Conservation (phyloP, 2,329 filamentous ascomycete species). For the Colletotrichum eleusines region DNA sequence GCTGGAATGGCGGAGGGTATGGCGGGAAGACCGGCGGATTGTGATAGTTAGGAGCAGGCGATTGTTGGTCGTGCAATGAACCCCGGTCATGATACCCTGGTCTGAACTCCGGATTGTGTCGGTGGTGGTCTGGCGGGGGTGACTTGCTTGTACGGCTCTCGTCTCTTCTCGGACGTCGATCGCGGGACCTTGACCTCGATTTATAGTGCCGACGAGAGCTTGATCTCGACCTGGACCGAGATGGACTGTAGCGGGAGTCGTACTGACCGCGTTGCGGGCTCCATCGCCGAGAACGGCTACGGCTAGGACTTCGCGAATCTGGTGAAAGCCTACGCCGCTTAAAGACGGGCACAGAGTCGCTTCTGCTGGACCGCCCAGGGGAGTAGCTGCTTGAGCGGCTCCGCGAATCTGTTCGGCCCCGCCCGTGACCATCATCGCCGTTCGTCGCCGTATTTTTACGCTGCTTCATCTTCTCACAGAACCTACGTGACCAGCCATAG, state of each 20-base stretch:
- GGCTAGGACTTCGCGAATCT: slow-evolving; percentile 49
- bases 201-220: slow-evolving; percentile 29
- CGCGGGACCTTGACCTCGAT: slow-evolving; percentile 42
- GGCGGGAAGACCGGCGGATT: slow-evolving; percentile 25
- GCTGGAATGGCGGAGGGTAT: slow-evolving; percentile 43
- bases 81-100: slow-evolving; percentile 1
- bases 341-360: slow-evolving; percentile 52
- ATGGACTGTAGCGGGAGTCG: slow-evolving; percentile 45
- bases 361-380: slow-evolving; percentile 47
- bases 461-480: slow-evolving; percentile 84
- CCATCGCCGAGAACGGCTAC: slow-evolving; percentile 45
- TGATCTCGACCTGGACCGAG: slow-evolving; percentile 45
- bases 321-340: slow-evolving; percentile 56
- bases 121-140: slow-evolving; percentile 14
- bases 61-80: slow-evolving; percentile 40
- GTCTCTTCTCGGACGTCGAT: slow-evolving; percentile 39
- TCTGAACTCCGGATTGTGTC: slow-evolving; percentile 29
- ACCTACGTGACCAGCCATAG: slow-evolving; percentile 86
- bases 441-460: slow-evolving; percentile 54
- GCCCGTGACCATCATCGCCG: slow-evolving; percentile 44
- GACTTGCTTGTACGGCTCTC: slow-evolving; percentile 22
- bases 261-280: slow-evolving; percentile 42
- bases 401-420: slow-evolving; percentile 52
- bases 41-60: slow-evolving; percentile 45
- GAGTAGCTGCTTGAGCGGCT: slow-evolving; percentile 48